Percentiles rank a stretch among this genome's conserved stretches.
Conservation (phyloP, 2,329 filamentous ascomycete species). For the Elsinoe necatrix region DNA sequence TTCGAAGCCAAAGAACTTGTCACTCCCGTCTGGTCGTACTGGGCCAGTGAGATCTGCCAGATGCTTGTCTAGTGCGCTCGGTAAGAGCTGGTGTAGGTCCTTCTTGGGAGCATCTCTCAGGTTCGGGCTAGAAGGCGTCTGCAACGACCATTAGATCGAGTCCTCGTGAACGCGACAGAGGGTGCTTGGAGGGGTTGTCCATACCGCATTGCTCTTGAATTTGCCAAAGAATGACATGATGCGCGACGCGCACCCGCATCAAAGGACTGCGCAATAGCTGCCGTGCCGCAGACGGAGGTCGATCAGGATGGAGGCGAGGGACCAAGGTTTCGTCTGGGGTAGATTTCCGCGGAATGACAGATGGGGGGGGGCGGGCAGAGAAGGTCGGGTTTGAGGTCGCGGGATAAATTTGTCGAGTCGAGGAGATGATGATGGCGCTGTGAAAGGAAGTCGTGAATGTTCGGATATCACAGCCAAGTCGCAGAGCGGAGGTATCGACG, state of each 20-base stretch:
- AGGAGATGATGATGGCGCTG: not conserved
- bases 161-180: not conserved
- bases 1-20: conserved; percentile 97
- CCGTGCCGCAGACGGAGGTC: not conserved
- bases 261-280: conserved; percentile 2
- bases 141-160: conserved; percentile 17
- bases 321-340: not conserved
- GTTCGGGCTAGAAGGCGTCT: conserved; percentile 43
- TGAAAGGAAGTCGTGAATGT: not conserved
- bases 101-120: conserved; percentile 47
- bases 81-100: conserved; percentile 48
- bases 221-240: conserved; percentile 48
- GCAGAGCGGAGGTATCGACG: conserved; percentile 8
- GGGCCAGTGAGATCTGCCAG: conserved; percentile 74
- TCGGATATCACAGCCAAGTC: conserved; percentile 14
- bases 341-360: not conserved
- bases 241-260: conserved; percentile 18
- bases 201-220: conserved; percentile 42
- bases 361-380: too few species aligned
- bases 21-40: conserved; percentile 76
- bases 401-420: not conserved
- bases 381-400: conserved; percentile 6
- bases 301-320: not conserved
- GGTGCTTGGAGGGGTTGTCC: not conserved
- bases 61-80: conserved; percentile 62